A percentile compares a stretch with the other conserved stretches of the same genome.
These are phyloP conservation scores for Wickerhamomyces rabaulensis DNA, from an alignment of 805 yeast species.

Conservation along the genomic window DNA sequence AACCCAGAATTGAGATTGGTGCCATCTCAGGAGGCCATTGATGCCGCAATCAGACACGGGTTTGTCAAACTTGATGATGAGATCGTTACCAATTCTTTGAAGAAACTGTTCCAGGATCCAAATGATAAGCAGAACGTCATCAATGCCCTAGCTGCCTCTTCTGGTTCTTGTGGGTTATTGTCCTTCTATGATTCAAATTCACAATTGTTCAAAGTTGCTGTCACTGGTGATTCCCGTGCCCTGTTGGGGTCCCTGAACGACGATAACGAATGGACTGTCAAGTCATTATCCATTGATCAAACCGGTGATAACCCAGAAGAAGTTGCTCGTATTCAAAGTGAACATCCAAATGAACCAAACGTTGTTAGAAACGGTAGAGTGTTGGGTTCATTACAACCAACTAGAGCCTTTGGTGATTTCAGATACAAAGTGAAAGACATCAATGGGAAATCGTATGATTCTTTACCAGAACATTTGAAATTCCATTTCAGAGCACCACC, in stretches of 20 bases:
- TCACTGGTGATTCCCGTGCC: slow-evolving; percentile 95
- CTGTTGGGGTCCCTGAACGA: slow-evolving; percentile 68
- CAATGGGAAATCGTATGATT: slow-evolving; percentile 35
- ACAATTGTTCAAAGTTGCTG: slow-evolving; percentile 76
- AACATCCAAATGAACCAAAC: slow-evolving; percentile 82
- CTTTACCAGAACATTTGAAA: slow-evolving; percentile 71
- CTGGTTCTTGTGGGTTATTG: slow-evolving; percentile 91
- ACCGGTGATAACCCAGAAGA: slow-evolving; percentile 90
- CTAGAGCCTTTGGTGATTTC: slow-evolving; percentile 96
- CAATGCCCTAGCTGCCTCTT: slow-evolving; percentile 83
- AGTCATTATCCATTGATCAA: slow-evolving; percentile 83
- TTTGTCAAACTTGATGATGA: slow-evolving; percentile 82
- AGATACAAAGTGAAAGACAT: slow-evolving; percentile 75
- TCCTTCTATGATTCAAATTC: slow-evolving; percentile 80
- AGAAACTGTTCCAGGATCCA: slow-evolving; percentile 62
- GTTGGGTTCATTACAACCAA: slow-evolving; percentile 89
- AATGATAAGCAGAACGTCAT: slow-evolving; percentile 49
- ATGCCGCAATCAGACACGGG: slow-evolving; percentile 75
- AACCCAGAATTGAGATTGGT: slow-evolving; percentile 42
- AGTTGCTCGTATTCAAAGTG: slow-evolving; percentile 72
- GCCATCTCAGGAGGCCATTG: slow-evolving; percentile 69
- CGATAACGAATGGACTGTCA: slow-evolving; percentile 77
- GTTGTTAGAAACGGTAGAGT: slow-evolving; percentile 85
- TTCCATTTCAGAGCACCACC: slow-evolving; percentile 81
- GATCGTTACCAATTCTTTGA: slow-evolving; percentile 71